Evolutionary conservation across 2,329 filamentous ascomycete genomes (phyloP), one percentile per base, ranked within the genome.

Genomic region (Leptographium lundbergii): DNA sequence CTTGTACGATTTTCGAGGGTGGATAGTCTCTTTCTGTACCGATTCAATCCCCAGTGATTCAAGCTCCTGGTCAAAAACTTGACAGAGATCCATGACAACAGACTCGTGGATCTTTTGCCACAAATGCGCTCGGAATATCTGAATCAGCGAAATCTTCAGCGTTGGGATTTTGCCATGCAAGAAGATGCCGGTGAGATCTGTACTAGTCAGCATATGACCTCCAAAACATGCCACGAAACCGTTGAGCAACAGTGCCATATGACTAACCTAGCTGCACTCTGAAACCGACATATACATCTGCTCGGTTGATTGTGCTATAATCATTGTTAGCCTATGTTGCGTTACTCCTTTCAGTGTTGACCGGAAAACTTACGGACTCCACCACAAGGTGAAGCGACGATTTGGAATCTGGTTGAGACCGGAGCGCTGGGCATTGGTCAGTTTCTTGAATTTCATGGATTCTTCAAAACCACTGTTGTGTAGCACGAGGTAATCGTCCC

Each of bases 21-120:
- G 94, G 61, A 99, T 99, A 0, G 94, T 97, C 76, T 99, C 94
- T 74, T 99, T 99, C 70, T 99, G 94, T 5, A 97, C 94, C 2
- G 91, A 95, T 73, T 99, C 94, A 60, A 99, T 96, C 42, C 91
- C 91, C 4, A 99, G 78, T 36, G 94, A 91, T 72, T 99, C 94
- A 51, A 99, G 77, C 70, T 99, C 94, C 69, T 97, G 92, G 65
- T 99, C 94, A 66, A 99, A 96, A 17, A 99, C 94, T 70, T 99
- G 95, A 66, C 94, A 97, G 68, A 99, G 74, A 78, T 99, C 94
- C 94, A 99, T 99, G 39, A 96, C 92, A 0, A 97, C 91, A 0
- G 89, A 95, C 73, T 99, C 94, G 73, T 99, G 95, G 54, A 99
- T 97, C 79, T 99, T 99, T 72, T 99, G 94, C 94, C 94, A 99